phyloP scores from a whole-genome alignment of 2,329 filamentous ascomycete species.

The Orbilia brochopaga region DNA sequence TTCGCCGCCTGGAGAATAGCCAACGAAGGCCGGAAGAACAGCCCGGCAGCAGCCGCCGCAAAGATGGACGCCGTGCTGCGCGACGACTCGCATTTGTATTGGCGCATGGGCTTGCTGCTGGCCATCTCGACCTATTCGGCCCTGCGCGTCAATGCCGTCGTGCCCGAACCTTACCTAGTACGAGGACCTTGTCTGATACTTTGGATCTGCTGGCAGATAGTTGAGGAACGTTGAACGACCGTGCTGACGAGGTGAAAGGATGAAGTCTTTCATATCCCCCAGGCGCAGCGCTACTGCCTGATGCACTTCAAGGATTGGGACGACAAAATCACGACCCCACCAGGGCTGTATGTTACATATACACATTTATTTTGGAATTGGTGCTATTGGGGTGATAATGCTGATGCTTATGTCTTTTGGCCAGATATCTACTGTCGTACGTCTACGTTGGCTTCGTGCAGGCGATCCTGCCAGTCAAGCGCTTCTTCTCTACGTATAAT shows the following conservation, averaged over 20 bases:
- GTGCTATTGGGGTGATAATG: not conserved
- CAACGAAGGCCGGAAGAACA: conserved; percentile 10
- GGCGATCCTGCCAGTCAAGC: conserved; percentile 46
- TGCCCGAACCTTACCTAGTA: conserved; percentile 64
- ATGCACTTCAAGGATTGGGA: conserved; percentile 82
- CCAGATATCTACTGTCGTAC: conserved; percentile 60
- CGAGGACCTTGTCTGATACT: conserved; percentile 52
- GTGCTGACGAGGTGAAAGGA: conserved; percentile 64
- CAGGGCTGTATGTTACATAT: conserved; percentile 70
- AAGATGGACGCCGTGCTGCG: conserved; percentile 45
- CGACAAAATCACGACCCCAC: conserved; percentile 95
- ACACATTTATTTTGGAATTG: conserved; percentile 51
- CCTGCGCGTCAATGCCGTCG: conserved; percentile 57
- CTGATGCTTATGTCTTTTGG: conserved; percentile 5
- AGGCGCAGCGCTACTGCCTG: conserved; percentile 84
- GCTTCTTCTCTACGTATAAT: conserved; percentile 24
- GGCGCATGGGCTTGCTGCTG: conserved; percentile 29
- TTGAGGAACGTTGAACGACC: conserved; percentile 21
- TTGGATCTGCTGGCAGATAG: not conserved
- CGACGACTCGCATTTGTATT: conserved; percentile 38
- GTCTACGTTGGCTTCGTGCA: conserved; percentile 56
- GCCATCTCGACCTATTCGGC: conserved; percentile 40
- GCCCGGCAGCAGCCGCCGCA: not conserved
- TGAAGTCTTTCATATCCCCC: conserved; percentile 86
- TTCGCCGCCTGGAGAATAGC: too few species aligned